Percentiles rank a stretch among this genome's conserved stretches.
Evolutionary conservation across 2,329 filamentous ascomycete genomes (phyloP).

Genomic region (Paradendryphiella salina): DNA sequence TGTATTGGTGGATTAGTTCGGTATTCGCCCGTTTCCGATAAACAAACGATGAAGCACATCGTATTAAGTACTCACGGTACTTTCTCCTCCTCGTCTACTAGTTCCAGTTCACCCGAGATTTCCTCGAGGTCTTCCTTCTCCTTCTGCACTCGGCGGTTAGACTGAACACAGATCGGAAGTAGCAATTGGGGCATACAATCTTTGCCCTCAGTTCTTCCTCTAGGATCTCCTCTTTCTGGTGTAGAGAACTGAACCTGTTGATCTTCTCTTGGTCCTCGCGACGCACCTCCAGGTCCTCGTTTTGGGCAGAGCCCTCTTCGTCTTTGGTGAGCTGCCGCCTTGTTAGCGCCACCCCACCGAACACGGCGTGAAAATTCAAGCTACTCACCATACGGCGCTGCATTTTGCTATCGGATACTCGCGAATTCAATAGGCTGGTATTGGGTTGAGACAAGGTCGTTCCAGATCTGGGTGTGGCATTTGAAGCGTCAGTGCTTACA

Average conservation of each 20-base stretch:
- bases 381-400: conserved; percentile 53
- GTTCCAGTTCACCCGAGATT: conserved; percentile 84
- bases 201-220: conserved; percentile 81
- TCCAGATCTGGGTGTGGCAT: neutral
- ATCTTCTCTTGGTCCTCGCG: conserved; percentile 98
- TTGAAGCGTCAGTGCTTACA: conserved; percentile 3
- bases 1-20: conserved; percentile 45
- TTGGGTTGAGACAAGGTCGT: neutral
- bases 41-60: neutral
- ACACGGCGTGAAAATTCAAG: conserved; percentile 10
- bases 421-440: neutral
- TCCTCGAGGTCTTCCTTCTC: conserved; percentile 98
- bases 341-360: conserved; percentile 18
- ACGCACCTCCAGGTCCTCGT: conserved; percentile 88
- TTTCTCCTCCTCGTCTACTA: conserved; percentile 91
- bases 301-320: conserved; percentile 73
- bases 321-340: conserved; percentile 79
- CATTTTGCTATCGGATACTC: conserved; percentile 26
- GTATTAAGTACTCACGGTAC: conserved; percentile 68
- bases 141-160: conserved; percentile 63
- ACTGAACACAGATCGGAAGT: neutral
- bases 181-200: conserved; percentile 58
- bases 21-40: neutral
- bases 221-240: conserved; percentile 78
- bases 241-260: conserved; percentile 93